Conservation (phyloP, 1,284 basidiomycete species). For the Leccinum fallax region DNA sequence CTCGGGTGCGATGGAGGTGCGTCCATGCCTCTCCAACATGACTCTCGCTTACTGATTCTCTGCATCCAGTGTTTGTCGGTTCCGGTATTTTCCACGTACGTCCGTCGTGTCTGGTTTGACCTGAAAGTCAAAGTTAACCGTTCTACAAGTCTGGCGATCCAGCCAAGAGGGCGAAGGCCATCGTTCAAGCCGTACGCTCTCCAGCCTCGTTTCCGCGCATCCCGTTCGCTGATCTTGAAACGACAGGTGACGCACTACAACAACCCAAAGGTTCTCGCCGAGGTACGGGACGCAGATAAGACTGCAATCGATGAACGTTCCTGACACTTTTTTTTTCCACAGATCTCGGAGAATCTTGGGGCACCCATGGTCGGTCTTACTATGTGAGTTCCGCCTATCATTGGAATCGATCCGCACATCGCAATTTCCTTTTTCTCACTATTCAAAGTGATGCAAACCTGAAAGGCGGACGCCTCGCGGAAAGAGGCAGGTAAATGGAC, state of each 20-base stretch:
- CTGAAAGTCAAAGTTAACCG: conserved; percentile 16
- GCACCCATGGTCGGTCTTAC: conserved; percentile 93
- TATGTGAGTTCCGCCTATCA: conserved; percentile 56
- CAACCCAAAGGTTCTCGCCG: conserved; percentile 84
- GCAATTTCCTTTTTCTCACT: conserved; percentile 7
- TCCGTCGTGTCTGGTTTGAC: conserved; percentile 16
- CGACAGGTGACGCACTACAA: conserved; percentile 90
- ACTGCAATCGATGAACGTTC: not conserved
- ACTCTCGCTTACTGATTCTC: conserved; percentile 14
- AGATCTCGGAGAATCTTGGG: conserved; percentile 89
- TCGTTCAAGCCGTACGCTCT: conserved; percentile 84
- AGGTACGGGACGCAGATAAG: conserved; percentile 44
- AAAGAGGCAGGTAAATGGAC: conserved; percentile 50
- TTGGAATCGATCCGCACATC: conserved; percentile 4
- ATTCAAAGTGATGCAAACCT: conserved; percentile 56
- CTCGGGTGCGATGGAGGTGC: conserved; percentile 95
- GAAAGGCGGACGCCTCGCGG: conserved; percentile 61
- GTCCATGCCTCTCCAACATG: conserved; percentile 26
- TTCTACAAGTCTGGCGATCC: conserved; percentile 83
- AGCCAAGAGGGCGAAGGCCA: conserved; percentile 92
- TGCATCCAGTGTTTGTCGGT: conserved; percentile 81
- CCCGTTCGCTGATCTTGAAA: conserved; percentile 12
- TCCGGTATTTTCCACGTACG: conserved; percentile 92
- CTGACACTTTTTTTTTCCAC: conserved; percentile 13
- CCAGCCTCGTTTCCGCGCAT: conserved; percentile 11